Percentiles rank a stretch among this genome's conserved stretches.
Evolutionary conservation across 768 basidiomycete genomes (phyloP).

Genomic region (Leccinum broughii): DNA sequence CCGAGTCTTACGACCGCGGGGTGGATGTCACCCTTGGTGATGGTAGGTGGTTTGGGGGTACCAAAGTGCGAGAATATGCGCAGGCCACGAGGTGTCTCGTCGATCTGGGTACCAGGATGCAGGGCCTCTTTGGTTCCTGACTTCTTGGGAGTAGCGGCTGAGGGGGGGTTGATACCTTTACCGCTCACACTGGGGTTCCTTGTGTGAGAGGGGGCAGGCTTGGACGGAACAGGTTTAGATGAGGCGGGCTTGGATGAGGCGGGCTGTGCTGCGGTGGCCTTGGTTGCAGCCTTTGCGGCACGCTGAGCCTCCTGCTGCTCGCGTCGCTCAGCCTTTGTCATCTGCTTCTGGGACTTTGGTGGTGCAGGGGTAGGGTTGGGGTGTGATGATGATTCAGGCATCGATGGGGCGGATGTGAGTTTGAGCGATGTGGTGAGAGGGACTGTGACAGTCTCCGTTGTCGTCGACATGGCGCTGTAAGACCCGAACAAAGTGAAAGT

Average conservation of each 20-base stretch:
- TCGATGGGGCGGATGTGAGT: constrained; percentile 10
- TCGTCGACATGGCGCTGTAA: constrained; percentile 21
- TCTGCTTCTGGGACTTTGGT: constrained; percentile 60
- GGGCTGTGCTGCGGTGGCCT: constrained; percentile 35
- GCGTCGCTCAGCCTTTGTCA: constrained; percentile 79
- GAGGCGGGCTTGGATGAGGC: constrained; percentile 25
- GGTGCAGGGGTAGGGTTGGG: constrained; percentile 8
- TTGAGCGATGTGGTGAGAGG: constrained; percentile 18
- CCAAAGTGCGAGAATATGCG: constrained; percentile 89
- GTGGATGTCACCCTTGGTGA: constrained; percentile 84
- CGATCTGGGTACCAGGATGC: constrained; percentile 31
- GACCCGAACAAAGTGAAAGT: not conserved
- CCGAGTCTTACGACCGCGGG: constrained; percentile 86
- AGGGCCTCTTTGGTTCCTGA: constrained; percentile 30
- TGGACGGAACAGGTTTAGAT: constrained; percentile 22
- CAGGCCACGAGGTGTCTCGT: constrained; percentile 54
- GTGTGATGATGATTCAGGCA: constrained; percentile 7
- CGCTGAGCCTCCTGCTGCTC: constrained; percentile 80
- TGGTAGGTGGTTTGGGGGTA: constrained; percentile 54
- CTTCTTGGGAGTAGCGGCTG: constrained; percentile 26
- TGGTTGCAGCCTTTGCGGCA: constrained; percentile 64
- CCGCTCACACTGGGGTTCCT: constrained; percentile 21
- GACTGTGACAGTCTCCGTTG: constrained; percentile 23
- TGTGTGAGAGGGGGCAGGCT: constrained; percentile 31
- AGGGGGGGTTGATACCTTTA: constrained; percentile 17